phyloP scores from a whole-genome alignment of 1,139 yeast genomes.

The Blastobotrys proliferans region DNA sequence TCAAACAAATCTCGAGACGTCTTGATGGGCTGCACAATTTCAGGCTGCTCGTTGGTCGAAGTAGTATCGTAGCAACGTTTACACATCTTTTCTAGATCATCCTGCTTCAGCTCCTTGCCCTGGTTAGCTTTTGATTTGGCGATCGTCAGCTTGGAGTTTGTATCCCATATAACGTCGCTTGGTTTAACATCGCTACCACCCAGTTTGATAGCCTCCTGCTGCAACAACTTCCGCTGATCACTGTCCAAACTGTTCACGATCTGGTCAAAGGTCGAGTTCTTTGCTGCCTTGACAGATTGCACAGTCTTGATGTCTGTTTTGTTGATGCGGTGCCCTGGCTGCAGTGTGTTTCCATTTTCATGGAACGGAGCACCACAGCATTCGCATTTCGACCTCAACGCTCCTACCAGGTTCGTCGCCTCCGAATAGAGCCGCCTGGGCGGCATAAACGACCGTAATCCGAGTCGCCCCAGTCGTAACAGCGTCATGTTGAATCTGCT shows the following conservation, averaged over 20 bases:
- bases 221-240: conserved; percentile 21
- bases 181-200: conserved; percentile 12
- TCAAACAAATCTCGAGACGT: conserved; percentile 31
- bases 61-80: conserved; percentile 18
- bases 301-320: conserved; percentile 4
- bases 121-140: conserved; percentile 11
- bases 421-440: too few relatives aligned
- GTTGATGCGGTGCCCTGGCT: conserved; percentile 31
- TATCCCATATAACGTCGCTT: conserved; percentile 12
- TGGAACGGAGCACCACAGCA: conserved; percentile 57
- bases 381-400: too few relatives aligned
- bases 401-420: too few relatives aligned
- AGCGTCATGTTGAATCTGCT: too few relatives aligned
- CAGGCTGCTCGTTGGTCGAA: conserved; percentile 14
- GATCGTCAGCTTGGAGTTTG: conserved; percentile 12
- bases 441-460: too few relatives aligned
- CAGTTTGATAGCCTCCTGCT: conserved; percentile 15
- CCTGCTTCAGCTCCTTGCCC: conserved; percentile 11
- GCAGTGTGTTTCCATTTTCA: conserved; percentile 38
- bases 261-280: conserved; percentile 15
- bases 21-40: conserved; percentile 18
- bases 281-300: conserved; percentile 9
- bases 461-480: too few relatives aligned
- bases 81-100: conserved; percentile 18
- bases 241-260: conserved; percentile 16